These are phyloP conservation scores for Solanum sitiens DNA, from an alignment of 257 asterid species.

Conservation along the genomic window DNA sequence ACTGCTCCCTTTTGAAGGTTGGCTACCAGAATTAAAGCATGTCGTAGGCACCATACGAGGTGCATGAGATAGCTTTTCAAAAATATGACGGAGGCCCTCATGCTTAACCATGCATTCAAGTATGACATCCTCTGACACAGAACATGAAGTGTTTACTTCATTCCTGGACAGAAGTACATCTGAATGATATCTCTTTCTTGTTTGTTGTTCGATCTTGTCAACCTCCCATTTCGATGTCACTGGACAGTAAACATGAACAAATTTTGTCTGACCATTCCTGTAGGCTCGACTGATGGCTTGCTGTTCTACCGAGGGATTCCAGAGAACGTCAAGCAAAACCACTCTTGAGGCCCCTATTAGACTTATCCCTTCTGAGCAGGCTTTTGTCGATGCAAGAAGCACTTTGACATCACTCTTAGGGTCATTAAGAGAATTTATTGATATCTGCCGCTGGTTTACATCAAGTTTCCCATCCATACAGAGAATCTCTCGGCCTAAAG, in stretches of 20 bases:
- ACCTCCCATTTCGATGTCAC: conserved; percentile 40
- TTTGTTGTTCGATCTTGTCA: conserved; percentile 15
- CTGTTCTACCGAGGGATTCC: conserved; percentile 67
- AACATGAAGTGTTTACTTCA: background rate
- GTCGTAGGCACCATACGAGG: background rate
- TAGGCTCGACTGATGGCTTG: conserved; percentile 81
- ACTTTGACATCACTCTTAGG: conserved; percentile 34
- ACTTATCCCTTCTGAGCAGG: conserved; percentile 73
- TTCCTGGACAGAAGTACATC: conserved; percentile 33
- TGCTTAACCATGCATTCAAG: conserved; percentile 42
- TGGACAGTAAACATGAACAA: conserved; percentile 56
- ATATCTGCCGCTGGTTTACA: conserved; percentile 29
- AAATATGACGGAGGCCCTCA: conserved; percentile 3
- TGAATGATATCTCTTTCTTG: conserved; percentile 30
- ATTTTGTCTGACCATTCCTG: conserved; percentile 59
- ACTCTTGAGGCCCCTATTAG: conserved; percentile 81
- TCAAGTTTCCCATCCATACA: conserved; percentile 34
- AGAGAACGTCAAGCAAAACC: conserved; percentile 60
- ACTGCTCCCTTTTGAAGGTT: background rate
- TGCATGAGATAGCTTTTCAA: conserved; percentile 17
- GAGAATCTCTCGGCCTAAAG: background rate
- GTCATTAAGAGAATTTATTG: conserved; percentile 38
- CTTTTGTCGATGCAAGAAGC: conserved; percentile 54
- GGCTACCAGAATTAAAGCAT: background rate
- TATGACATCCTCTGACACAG: conserved; percentile 27